Evolutionary conservation across 139 green algal species (phyloP), one percentile per base, ranked within the genome.

Genomic region (Coelastrella sp.): DNA sequence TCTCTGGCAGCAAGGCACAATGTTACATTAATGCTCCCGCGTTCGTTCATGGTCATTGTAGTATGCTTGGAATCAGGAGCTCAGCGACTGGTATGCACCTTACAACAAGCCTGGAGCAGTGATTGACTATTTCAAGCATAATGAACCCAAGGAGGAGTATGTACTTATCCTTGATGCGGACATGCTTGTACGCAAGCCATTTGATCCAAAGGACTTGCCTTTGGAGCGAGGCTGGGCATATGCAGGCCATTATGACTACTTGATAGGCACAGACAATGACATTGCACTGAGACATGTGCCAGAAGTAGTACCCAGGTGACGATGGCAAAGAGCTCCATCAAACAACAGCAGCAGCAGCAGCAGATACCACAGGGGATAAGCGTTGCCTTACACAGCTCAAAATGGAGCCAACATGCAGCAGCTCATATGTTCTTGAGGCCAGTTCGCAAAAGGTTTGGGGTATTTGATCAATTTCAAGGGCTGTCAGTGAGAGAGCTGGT

Each of bases 81-180:
- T 87, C 1, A 82, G 82, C 27, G 82, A 87, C 35, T 87, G 82
- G 82, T 87, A 87, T 66, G 69, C 69, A 30, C 69, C 82, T 2
- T 93, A 92, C 85, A 94, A 94, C 81, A 97, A 97, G 72, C 94
- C 94, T 0, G 89, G 92, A 9, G 94, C 94, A 6, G 93, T 96
- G 38, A 84, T 93, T 15, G 93, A 96, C 88, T 96, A 88, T 83
- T 83, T 93, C 48, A 48, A 87, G 69, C 86, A 92, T 23, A 71
- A 57, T 6, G 81, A 81, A 2, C 87, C 90, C 2, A 83, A 86
- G 51, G 88, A 94, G 75, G 91, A 94, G 19, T 94, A 82, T 64
- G 82, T 94, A 3, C 71, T 95, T 11, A 86, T 92, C 15, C 77
- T 94, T 8, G 90, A 94, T 48, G 88, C 85, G 2, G 90, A 94